Base-by-base conservation (phyloP, 352 stramenopile species). In the Phytophthora sp. region DNA sequence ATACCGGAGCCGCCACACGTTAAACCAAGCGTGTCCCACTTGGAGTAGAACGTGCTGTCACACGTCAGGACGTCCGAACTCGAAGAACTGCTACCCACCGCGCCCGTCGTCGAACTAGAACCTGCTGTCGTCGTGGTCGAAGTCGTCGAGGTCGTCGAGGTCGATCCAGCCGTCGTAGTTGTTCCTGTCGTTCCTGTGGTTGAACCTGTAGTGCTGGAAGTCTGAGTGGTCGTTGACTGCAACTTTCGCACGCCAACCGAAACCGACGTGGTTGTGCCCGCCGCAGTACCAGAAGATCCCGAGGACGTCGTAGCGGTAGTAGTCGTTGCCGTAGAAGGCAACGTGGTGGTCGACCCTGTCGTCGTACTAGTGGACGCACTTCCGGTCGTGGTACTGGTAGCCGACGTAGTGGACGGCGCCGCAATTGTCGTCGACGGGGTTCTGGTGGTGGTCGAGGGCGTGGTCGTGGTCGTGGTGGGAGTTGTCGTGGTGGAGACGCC, bases 11-110 rank as follows among this genome's bases (percentile, higher is more conserved):
- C 69, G 20, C 73, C 77, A 55, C 87, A 95, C 24, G 62, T 91
- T 49, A 95, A 71, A 2, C 82, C 81, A 15, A 89, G 68, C 16
- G 71, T 88, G 53, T 86, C 56, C 87, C 87, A 95, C 63, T 83
- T 58, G 35, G 72, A 84, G 79, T 95, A 95, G 57, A 95, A 95
- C 2, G 74, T 83, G 51, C 78, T 85, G 63, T 95, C 87, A 33
- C 87, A 95, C 12, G 66, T 77, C 45, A 94, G 75, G 9, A 67
- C 73, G 53, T 85, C 77, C 16, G 63, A 74, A 7, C 52, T 61
- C 12, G 68, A 71, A 3, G 68, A 58, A n/a, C 42, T 44, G 0
- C 58, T 65, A 26, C 47, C 63, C 11, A 58, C 59, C 0, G 60
- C 61, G 1, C 30, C 45, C 16, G 44, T 38, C 5, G 65, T 69